Evolutionary conservation across 495 filamentous ascomycete genomes (phyloP).

Genomic region (Neurospora africana): DNA sequence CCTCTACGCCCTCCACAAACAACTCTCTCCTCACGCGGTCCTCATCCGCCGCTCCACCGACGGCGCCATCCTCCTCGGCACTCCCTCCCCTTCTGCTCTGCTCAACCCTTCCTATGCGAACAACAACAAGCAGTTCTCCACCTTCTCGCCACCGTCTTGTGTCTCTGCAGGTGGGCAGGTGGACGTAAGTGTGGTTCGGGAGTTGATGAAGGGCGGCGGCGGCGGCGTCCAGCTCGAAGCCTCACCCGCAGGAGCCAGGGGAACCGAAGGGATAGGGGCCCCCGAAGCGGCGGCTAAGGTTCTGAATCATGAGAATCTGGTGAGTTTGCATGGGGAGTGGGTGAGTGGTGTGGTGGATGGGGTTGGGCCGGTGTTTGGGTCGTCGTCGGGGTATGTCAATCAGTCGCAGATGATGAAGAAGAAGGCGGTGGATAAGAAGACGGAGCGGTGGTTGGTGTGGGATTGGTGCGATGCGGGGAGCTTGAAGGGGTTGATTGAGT

Average conservation of each 20-base stretch:
- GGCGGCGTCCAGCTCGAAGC: background rate
- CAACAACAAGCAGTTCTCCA: background rate
- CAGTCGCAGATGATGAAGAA: background rate
- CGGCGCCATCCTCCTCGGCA: conserved; percentile 13
- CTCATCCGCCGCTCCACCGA: conserved; percentile 17
- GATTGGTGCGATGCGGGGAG: conserved; percentile 33
- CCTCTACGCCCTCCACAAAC: conserved; percentile 8
- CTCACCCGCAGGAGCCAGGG: background rate
- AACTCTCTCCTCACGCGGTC: background rate
- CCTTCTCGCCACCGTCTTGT: background rate
- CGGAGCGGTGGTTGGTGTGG: conserved; percentile 19
- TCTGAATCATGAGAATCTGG: conserved; percentile 35
- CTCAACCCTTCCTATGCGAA: background rate
- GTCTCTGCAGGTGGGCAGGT: background rate
- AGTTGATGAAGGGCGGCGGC: background rate
- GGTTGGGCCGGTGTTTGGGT: background rate
- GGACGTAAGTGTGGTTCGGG: background rate
- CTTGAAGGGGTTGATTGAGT: conserved; percentile 21
- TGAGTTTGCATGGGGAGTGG: conserved; percentile 21
- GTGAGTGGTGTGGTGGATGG: conserved; percentile 1
- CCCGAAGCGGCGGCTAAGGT: conserved; percentile 10
- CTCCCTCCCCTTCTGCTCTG: background rate
- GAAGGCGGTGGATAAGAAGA: background rate
- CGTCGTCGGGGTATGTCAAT: background rate
- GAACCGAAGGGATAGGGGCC: conserved; percentile 1